These are phyloP conservation scores for Neurospora africana DNA, from an alignment of 495 filamentous ascomycete genomes.

Conservation along the genomic window DNA sequence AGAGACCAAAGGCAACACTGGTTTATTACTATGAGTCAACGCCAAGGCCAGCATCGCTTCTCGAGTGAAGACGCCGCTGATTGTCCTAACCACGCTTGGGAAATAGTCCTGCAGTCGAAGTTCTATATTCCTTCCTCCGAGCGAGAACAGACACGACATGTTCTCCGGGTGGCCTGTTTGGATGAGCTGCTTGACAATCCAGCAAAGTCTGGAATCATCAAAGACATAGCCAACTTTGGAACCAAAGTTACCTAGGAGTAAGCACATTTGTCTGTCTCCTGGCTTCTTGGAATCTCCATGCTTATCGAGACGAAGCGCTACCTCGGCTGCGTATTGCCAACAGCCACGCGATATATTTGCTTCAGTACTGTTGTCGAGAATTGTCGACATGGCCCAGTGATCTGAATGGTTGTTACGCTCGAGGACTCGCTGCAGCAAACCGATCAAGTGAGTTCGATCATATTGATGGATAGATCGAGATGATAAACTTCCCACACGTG, in stretches of 20 bases:
- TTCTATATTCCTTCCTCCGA: neutral
- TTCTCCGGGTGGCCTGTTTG: neutral
- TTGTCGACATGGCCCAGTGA: neutral
- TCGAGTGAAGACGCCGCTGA: slow-evolving; percentile 1
- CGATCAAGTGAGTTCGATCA: neutral
- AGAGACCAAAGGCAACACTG: neutral
- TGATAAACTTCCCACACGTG: neutral
- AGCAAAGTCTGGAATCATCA: neutral
- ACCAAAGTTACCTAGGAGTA: neutral
- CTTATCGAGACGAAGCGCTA: neutral
- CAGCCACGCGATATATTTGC: slow-evolving; percentile 2
- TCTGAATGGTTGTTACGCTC: neutral
- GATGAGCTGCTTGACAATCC: neutral
- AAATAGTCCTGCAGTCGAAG: neutral
- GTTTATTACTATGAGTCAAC: neutral
- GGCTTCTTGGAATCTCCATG: neutral
- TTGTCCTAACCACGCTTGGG: neutral
- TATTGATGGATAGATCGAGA: neutral
- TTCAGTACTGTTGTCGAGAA: slow-evolving; percentile 1
- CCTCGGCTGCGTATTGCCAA: slow-evolving; percentile 2
- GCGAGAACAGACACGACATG: neutral
- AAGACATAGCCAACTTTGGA: neutral
- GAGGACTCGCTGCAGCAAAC: neutral
- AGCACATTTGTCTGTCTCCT: neutral
- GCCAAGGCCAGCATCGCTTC: neutral